These are phyloP conservation scores for Nakazawaea sp. DNA, from an alignment of 805 yeast genomes.

Conservation along the genomic window DNA sequence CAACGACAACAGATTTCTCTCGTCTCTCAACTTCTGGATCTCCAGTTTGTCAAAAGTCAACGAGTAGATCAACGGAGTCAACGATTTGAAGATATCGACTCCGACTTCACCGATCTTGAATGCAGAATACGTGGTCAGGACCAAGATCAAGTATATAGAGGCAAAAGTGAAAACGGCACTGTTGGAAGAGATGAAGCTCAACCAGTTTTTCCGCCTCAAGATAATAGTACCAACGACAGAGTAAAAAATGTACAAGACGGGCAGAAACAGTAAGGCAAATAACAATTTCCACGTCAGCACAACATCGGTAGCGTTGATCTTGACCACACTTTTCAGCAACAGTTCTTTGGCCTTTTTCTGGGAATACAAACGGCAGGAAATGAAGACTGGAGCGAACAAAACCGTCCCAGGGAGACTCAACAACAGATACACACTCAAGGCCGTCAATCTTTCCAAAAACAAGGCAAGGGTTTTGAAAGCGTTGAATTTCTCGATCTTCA, in stretches of 20 bases:
- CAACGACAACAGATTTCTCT: slow-evolving; percentile 54
- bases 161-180: slow-evolving; percentile 21
- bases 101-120: slow-evolving; percentile 90
- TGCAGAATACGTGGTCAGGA: slow-evolving; percentile 78
- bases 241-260: slow-evolving; percentile 72
- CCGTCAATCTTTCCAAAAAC: slow-evolving; percentile 48
- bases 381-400: slow-evolving; percentile 82
- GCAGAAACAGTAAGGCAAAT: slow-evolving; percentile 83
- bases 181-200: neutral
- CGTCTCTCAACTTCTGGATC: slow-evolving; percentile 47
- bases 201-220: neutral
- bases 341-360: slow-evolving; percentile 69
- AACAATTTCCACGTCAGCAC: slow-evolving; percentile 95
- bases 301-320: slow-evolving; percentile 86
- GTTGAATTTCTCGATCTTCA: slow-evolving; percentile 38
- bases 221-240: slow-evolving; percentile 47
- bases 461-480: slow-evolving; percentile 42
- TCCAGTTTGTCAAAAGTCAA: slow-evolving; percentile 45
- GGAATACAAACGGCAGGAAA: slow-evolving; percentile 68
- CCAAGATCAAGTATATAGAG: slow-evolving; percentile 56
- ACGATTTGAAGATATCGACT: slow-evolving; percentile 78
- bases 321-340: slow-evolving; percentile 78
- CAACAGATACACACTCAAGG: slow-evolving; percentile 45
- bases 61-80: slow-evolving; percentile 67
- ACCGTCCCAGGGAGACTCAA: slow-evolving; percentile 83